A percentile compares a stretch with the other conserved stretches of the same genome.
These are phyloP conservation scores for Russula ochroleuca DNA, from an alignment of 768 basidiomycete genomes.

Conservation along the genomic window DNA sequence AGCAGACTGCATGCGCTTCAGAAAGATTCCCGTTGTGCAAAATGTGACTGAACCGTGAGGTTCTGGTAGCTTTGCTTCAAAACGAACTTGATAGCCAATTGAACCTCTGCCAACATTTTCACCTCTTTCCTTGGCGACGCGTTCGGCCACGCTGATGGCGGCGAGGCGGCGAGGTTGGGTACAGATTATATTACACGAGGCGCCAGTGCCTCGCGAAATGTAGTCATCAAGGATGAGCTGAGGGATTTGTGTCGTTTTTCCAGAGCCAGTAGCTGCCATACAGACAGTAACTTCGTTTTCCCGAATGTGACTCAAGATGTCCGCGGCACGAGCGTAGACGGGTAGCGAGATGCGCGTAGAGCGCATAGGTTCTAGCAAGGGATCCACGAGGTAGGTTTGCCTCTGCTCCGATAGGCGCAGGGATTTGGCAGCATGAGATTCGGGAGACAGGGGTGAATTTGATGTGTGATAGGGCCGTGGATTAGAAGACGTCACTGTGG, in stretches of 20 bases:
- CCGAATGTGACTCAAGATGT: constrained; percentile 64
- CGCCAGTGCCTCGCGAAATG: constrained; percentile 74
- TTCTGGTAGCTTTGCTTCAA: constrained; percentile 76
- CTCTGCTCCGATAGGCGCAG: constrained; percentile 49
- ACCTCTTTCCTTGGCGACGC: constrained; percentile 85
- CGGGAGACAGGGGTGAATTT: constrained; percentile 28
- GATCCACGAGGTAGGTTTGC: constrained; percentile 56
- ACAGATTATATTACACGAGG: constrained; percentile 83
- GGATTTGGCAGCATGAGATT: constrained; percentile 49
- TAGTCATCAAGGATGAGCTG: constrained; percentile 85
- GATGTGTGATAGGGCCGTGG: constrained; percentile 31
- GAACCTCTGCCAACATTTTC: constrained; percentile 58
- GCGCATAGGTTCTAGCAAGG: constrained; percentile 62
- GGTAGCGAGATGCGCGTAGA: constrained; percentile 64
- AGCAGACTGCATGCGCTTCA: constrained; percentile 78
- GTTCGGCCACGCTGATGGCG: constrained; percentile 86
- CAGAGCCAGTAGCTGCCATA: constrained; percentile 87
- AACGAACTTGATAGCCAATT: constrained; percentile 90
- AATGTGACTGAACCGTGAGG: constrained; percentile 84
- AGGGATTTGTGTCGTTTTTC: constrained; percentile 93
- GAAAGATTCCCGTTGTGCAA: constrained; percentile 88
- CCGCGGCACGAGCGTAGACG: constrained; percentile 61
- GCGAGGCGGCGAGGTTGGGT: constrained; percentile 91
- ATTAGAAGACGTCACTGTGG: constrained; percentile 13
- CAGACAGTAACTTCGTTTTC: constrained; percentile 82